phyloP scores from a whole-genome alignment of 192 early-diverging fungal genomes.

The Obelidium mucronatum region DNA sequence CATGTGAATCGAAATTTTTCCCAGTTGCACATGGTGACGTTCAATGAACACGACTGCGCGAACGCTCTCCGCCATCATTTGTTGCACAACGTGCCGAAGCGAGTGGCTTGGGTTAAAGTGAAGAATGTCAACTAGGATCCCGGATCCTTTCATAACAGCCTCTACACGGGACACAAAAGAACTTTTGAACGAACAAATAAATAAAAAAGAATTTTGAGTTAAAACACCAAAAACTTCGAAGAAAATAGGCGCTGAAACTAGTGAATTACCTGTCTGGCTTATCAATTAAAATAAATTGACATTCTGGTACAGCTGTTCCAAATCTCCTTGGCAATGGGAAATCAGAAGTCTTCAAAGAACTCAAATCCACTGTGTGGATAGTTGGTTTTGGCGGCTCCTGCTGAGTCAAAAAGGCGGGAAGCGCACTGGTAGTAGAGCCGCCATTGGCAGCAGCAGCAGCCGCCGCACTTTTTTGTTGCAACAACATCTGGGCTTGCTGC shows the following conservation, averaged over 20 bases:
- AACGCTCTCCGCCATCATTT: constrained; percentile 55
- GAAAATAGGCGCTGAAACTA: constrained; percentile 1
- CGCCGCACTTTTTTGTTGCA: constrained; percentile 26
- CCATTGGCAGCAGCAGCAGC: neutral
- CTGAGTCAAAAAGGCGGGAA: constrained; percentile 21
- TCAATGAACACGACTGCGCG: constrained; percentile 57
- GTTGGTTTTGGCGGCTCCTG: constrained; percentile 27
- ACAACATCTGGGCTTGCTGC: constrained; percentile 31
- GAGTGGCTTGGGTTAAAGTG: constrained; percentile 39
- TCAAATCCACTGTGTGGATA: constrained; percentile 38
- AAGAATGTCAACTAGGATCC: constrained; percentile 42
- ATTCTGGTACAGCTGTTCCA: constrained; percentile 51
- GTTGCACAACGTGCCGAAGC: constrained; percentile 45
- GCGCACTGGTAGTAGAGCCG: neutral
- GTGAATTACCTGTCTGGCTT: constrained; percentile 48
- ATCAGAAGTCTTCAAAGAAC: constrained; percentile 25
- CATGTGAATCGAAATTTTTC: constrained; percentile 48
- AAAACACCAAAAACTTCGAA: constrained; percentile 6
- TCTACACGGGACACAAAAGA: constrained; percentile 44
- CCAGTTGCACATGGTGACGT: constrained; percentile 37
- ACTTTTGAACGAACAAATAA: constrained; percentile 12
- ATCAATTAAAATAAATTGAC: constrained; percentile 48
- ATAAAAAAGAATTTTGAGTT: neutral
- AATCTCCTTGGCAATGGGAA: constrained; percentile 50
- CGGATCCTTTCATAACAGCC: constrained; percentile 28